phyloP scores from a whole-genome alignment of 345 rosid species.

The Gynandropsis gynandra region DNA sequence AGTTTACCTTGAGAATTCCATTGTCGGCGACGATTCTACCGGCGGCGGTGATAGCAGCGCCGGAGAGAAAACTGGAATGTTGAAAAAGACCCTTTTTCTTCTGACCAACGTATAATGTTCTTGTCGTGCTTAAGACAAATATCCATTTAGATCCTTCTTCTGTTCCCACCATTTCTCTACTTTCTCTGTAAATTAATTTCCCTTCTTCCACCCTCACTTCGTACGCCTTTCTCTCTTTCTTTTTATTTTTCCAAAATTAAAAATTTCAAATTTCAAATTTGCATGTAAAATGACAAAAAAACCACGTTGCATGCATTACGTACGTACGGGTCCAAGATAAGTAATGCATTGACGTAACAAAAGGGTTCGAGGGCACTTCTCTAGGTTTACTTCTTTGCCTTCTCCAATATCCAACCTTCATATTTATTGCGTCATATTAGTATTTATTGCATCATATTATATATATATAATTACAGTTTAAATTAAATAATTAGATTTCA shows the following conservation, averaged over 20 bases:
- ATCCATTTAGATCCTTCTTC: constrained; percentile 57
- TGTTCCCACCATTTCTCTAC: constrained; percentile 35
- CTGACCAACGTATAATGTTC: constrained; percentile 45
- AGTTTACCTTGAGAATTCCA: constrained; percentile 42
- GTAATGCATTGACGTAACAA: constrained; percentile 60
- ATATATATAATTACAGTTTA: no score
- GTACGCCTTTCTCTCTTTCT: constrained; percentile 64
- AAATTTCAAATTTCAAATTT: no score
- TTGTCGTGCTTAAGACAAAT: constrained; percentile 58
- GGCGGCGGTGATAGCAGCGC: constrained; percentile 67
- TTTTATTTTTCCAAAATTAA: constrained; percentile 2
- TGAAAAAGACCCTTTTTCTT: constrained; percentile 66
- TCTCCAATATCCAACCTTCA: constrained; percentile 79
- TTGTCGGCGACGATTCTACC: constrained; percentile 51
- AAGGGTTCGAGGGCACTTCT: constrained; percentile 39
- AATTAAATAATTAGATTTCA: constrained; percentile 4
- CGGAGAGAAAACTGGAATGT: constrained; percentile 75
- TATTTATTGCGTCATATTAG: no score
- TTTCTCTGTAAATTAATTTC: constrained; percentile 43
- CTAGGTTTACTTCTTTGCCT: constrained; percentile 55
- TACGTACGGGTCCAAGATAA: constrained; percentile 74
- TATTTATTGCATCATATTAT: no score
- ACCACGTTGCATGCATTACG: not conserved
- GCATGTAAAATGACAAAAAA: no score
- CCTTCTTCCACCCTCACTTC: constrained; percentile 48